Evolutionary conservation across 2,329 filamentous ascomycete species (phyloP), one percentile per base, ranked within the genome.

Genomic region (Thielaviopsis euricoi): DNA sequence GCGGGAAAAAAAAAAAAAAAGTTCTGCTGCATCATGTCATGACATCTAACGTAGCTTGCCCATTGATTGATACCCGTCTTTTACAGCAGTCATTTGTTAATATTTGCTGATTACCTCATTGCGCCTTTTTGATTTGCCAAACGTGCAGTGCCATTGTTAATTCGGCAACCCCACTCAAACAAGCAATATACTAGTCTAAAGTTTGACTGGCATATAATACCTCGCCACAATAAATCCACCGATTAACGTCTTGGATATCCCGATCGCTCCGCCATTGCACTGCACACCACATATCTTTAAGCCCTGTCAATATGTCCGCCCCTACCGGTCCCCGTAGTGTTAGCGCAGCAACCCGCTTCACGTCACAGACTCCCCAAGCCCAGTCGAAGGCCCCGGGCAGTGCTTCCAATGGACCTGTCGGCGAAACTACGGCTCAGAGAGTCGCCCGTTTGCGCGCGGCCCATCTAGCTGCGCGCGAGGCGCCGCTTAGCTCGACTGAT

Each of bases 311-410:
- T 64, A 75, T 74, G 72, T 69, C 70, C 58, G 70, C 70, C 37
- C 68, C 69, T 64, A 70, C 74, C 51, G 73, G 73, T 63, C 77
- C 85, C 61, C 83, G 85, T 67, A 87, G 81, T 71, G 83, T 86
- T 68, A 81, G 80, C 65, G 87, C 90, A 69, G 87, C 87, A 64
- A 93, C 87, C 65, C 83, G 86, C 67, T 93, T 74, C 68, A 74
- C 72, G 40, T 74, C 72, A 58, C 74, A 71, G 59, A 72, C 73
- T 60, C 72, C 73, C 56, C 86, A 89, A 71, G 86, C 85, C 64
- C 77, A 78, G 63, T 80, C 81, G 63, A 86, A 86, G 68, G 70
- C 76, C 49, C 66, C 66, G 68, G 71, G 26, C 65, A 69, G 56
- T 66, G 58, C 61, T 66, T 43, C 55, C 10, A 53, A 51, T 37